Evolutionary conservation across 2,329 filamentous ascomycete species (phyloP), one percentile per base, ranked within the genome.

Genomic region (Fusarium pseudonygamai): DNA sequence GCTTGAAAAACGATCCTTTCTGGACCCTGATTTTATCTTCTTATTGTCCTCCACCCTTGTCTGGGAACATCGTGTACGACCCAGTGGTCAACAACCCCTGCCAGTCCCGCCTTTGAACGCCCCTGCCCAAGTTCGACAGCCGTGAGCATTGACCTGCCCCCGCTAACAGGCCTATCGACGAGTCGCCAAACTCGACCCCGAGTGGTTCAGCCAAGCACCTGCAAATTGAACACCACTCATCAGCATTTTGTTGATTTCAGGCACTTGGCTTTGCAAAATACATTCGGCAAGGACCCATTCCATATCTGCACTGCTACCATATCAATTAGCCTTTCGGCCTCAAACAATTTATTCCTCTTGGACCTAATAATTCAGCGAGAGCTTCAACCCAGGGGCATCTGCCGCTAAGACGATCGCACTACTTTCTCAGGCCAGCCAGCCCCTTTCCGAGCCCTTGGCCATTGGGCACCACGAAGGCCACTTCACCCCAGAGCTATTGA

Each of bases 131-230:
- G 71, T 74, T 72, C 71, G 60, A 77, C 74, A 71, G 73, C 69
- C 64, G 75, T 74, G 74, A 71, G 61, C 71, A 75, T 72, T 75
- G 62, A 53, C 64, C 61, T 75, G 75, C 76, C 76, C 76, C 76
- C 76, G 76, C 76, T 76, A 65, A 69, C 68, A 70, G 73, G 73
- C 65, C 43, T 60, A 59, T 62, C 50, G 64, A 67, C 75, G 66
- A 73, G 70, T 75, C 60, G 61, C 65, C 55, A 58, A 57, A 70
- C 57, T 66, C 65, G 42, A 73, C 75, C 70, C 65, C 70, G 47
- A 71, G 52, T 69, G 60, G 67, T 70, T 57, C 37, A 67, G 56
- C 60, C 62, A 64, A 47, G 64, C 73, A 70, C 73, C 74, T 66
- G 67, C 65, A 75, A 74, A 68, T 75, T 71, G 69, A 69, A 57